Base-by-base conservation (phyloP, 2,329 filamentous ascomycete species). In the Cercospora canescens region DNA sequence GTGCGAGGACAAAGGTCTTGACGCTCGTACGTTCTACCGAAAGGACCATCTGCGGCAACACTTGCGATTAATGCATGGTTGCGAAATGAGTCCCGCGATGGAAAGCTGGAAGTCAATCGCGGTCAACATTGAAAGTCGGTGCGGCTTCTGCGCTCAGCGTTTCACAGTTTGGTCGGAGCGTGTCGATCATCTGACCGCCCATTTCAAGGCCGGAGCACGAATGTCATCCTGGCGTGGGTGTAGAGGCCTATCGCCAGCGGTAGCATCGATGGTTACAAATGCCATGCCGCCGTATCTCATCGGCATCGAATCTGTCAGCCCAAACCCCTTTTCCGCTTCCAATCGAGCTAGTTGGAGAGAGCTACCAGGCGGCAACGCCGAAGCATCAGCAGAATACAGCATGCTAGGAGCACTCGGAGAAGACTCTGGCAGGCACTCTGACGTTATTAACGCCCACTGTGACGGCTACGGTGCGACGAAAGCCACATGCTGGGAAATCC, bases 1-100 rank as follows among this genome's bases (percentile, higher is more conserved):
- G 14, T 94, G 91, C 75, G 87, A 88, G 68, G 90, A 93, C 73
- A 87, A 90, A 74, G 85, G 85, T 4, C 69, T 84, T 1, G 83
- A 87, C 63, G 89, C 91, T 70, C 84, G 87, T 37, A 88, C 85
- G 0, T 89, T 88, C 74, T 88, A 86, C 71, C 80, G 87, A 28
- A 88, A 88, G 74, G 87, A 89, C 71, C 87, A 89, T 71, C 80
- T 89, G 12, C 83, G 86, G 58, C 87, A 89, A 71, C 87, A 89
- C 74, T 76, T 88, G 34, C 81, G 86, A 37, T 77, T 88, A 61
- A 87, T 88, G 81, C 87, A 89, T 72, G 81, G 82, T 67, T 84
- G 83, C 70, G 91, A 90, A 68, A 83, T 87, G 74, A 80, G 88
- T 82, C 71, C 79, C 79, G 75, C 81, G 79, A 89, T 87, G 89